Evolutionary conservation across 345 rosid genomes (phyloP), one percentile per base, ranked within the genome.

Genomic region (Hibiscus trionum): DNA sequence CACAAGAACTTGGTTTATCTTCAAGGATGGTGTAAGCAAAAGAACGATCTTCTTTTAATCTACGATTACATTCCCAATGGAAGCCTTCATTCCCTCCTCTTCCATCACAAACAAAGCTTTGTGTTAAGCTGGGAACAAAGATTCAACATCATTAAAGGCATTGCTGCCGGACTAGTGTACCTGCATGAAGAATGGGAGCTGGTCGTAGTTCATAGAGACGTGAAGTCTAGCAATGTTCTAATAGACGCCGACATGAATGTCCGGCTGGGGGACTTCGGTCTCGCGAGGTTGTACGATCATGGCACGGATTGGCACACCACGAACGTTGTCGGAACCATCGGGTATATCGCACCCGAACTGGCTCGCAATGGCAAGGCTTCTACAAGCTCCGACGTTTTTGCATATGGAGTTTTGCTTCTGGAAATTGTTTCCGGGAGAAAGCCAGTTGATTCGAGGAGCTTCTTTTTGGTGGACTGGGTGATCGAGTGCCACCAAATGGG

Each of bases 111-210:
- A 53, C 75, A 78, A 47, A 39, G 70, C 66, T 44, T 58, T 11
- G 62, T 75, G 7, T 72, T 92, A 77, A 85, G 75, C 55, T 93
- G 98, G 98, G 84, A 83, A 15, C 84, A 86, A 16, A 87, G 98
- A 58, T 78, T 87, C 70, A 79, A 83, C 55, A 84, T 90, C 75
- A 73, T 88, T 61, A 85, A 86, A 80, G 91, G 90, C n/a, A 71
- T 90, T 2, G 89, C 94, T 21, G 75, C 93, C 0, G 98, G 93
- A 44, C 80, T 93, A 0, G 42, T 81, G n/a, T 88, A 88, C 55
- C 81, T 88, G 17, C 93, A 86, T 52, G 93, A 88, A 77, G 93
- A 86, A 37, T 90, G 94, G 93, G 90, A 83, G 69, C 80, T 84
- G 46, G 93, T 90, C 10, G 93, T 93, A 70, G 80, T 90, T 33